Percentiles rank a stretch among this genome's conserved stretches.
phyloP scores from a whole-genome alignment of 2,329 filamentous ascomycete species.

The Aspergillus sp. region DNA sequence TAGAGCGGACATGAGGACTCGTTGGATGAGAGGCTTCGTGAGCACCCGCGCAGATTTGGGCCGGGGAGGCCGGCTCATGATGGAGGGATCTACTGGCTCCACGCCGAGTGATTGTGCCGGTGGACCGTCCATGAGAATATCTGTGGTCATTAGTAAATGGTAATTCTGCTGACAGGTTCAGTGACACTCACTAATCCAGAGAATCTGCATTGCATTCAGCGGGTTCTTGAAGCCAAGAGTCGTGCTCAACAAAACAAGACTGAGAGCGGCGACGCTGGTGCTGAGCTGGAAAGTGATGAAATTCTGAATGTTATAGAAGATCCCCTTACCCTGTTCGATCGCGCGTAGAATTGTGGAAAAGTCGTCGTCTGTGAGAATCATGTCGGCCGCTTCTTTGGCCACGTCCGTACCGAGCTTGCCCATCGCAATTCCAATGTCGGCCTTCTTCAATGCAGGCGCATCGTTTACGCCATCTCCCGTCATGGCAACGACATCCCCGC shows the following conservation, averaged over 20 bases:
- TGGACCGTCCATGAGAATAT: constrained; percentile 99
- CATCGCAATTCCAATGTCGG: constrained; percentile 98
- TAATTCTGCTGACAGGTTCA: background rate
- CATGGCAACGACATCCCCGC: constrained; percentile 98
- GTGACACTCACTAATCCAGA: constrained; percentile 89
- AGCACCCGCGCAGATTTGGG: constrained; percentile 86
- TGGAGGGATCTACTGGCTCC: constrained; percentile 88
- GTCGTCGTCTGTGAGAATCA: constrained; percentile 87
- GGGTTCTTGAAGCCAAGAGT: constrained; percentile 93
- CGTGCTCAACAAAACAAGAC: constrained; percentile 89
- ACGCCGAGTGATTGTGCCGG: constrained; percentile 96
- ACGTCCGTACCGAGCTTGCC: constrained; percentile 93
- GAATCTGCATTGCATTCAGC: constrained; percentile 98
- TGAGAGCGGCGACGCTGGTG: constrained; percentile 91
- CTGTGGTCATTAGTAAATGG: constrained; percentile 51
- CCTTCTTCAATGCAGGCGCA: constrained; percentile 93
- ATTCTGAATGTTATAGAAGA: constrained; percentile 99
- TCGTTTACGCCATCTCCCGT: constrained; percentile 98
- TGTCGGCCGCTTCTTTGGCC: constrained; percentile 90
- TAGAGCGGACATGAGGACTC: constrained; percentile 82
- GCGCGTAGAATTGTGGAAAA: constrained; percentile 90
- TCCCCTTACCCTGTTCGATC: constrained; percentile 98
- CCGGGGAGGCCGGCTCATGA: constrained; percentile 90
- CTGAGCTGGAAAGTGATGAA: constrained; percentile 98
- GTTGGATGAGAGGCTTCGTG: constrained; percentile 78